Conservation (phyloP, 2,329 filamentous ascomycete genomes). For the Penicillium paneum region DNA sequence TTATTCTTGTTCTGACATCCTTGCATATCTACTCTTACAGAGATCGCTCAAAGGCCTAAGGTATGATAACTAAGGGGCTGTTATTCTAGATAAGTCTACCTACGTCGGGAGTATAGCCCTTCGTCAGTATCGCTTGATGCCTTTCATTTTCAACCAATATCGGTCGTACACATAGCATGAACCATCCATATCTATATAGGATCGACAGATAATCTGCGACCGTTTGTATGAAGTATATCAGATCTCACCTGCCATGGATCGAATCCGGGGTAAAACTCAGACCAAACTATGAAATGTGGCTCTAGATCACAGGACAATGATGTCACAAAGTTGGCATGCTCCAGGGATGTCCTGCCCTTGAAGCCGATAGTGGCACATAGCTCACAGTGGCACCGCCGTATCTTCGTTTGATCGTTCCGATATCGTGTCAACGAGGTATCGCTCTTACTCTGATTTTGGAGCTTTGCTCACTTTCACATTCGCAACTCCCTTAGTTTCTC, state of each 20-base stretch:
- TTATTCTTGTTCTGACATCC: neutral
- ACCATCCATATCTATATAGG: neutral
- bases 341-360: neutral
- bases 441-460: neutral
- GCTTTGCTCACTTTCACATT: neutral
- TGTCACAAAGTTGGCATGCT: constrained; percentile 1
- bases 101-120: neutral
- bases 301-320: neutral
- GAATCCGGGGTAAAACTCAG: neutral
- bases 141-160: neutral
- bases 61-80: neutral
- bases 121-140: neutral
- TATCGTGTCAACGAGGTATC: neutral
- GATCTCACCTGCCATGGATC: neutral
- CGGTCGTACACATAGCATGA: neutral
- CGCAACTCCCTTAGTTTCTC: neutral
- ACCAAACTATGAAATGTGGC: neutral
- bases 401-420: neutral
- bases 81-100: neutral
- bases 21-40: too few species aligned
- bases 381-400: neutral
- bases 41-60: neutral
- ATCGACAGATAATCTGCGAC: neutral
- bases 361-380: neutral
- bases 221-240: neutral